Base-by-base conservation (phyloP, 257 asterid genomes). In the Haberlea rhodopensis region DNA sequence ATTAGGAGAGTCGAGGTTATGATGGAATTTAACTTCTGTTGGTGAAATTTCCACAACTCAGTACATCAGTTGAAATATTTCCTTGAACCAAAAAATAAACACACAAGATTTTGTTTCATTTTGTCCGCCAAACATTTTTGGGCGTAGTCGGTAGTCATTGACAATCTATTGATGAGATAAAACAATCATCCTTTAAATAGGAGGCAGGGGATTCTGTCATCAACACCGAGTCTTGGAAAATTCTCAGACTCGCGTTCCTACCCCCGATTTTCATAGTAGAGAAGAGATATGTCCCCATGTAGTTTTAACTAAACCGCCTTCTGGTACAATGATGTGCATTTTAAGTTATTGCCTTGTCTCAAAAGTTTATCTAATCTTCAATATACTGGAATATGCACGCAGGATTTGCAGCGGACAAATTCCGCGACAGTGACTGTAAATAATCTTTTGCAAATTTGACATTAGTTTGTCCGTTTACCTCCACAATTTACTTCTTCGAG, bases 361-460 rank as follows among this genome's bases (percentile, higher is more conserved):
- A n/a, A 53, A 70, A 19, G 32, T 31, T 15, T 1, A 5, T 43
- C 51, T 66, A 7, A 59, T 21, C 43, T 51, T 53, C 11, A 13
- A 23, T 55, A 25, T 61, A 1, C 18, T 62, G 51, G 18, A 22
- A 59, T 22, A 23, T 69, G 62, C 68, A 52, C 56, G 57, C 73
- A 69, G 73, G 73, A 69, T 37, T 69, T 60, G 58, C 73, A 69
- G 28, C 73, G 62, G 56, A 69, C 73, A 34, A 52, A 69, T 60
- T 69, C 73, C 51, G 62, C 37, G 29, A 60, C 54, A 1, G 73
- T 60, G 48, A 69, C 73, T 58, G 87, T 84, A 87, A 84, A 84
- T 81, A 84, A 84, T 77, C 87, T 84, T 59, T 67, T 84, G 64
- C 85, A 80, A 76, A 80, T 85, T 87, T 83, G 80, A 87, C 62